phyloP scores from a whole-genome alignment of 2,329 filamentous ascomycete genomes.

The Diaporthe australafricana region DNA sequence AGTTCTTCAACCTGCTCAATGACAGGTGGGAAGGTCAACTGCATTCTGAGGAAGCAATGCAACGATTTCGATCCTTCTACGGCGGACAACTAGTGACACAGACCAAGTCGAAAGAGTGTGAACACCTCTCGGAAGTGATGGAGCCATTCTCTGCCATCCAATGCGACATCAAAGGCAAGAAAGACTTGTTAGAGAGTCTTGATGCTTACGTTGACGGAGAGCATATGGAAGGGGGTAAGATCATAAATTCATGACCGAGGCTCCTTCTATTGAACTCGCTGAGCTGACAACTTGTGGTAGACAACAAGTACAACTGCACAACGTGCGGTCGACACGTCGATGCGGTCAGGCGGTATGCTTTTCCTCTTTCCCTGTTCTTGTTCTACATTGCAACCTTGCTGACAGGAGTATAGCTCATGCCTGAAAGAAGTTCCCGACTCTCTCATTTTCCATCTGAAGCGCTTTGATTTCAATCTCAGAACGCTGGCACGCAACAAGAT shows the following conservation, averaged over 20 bases:
- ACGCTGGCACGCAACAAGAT: conserved; percentile 89
- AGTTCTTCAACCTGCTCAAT: conserved; percentile 95
- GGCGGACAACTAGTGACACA: conserved; percentile 94
- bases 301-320: conserved; percentile 98
- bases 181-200: conserved; percentile 84
- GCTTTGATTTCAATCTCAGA: conserved; percentile 84
- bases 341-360: conserved; percentile 81
- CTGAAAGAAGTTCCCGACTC: conserved; percentile 94
- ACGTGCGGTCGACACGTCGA: conserved; percentile 90
- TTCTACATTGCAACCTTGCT: conserved; percentile 15
- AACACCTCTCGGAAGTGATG: conserved; percentile 89
- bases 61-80: conserved; percentile 83
- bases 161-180: conserved; percentile 95
- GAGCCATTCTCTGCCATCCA: conserved; percentile 96
- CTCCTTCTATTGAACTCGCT: neutral
- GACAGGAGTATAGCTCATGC: conserved; percentile 71
- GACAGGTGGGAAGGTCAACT: conserved; percentile 92
- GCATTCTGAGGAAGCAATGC: conserved; percentile 73
- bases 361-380: conserved; percentile 1
- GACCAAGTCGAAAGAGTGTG: conserved; percentile 93
- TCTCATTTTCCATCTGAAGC: conserved; percentile 93
- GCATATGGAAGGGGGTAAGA: conserved; percentile 87
- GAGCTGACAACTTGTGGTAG: conserved; percentile 52
- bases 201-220: conserved; percentile 97
- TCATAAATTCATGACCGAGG: neutral